These are phyloP conservation scores for Daldinia sp. DNA, from an alignment of 2,329 filamentous ascomycete species.

Conservation along the genomic window DNA sequence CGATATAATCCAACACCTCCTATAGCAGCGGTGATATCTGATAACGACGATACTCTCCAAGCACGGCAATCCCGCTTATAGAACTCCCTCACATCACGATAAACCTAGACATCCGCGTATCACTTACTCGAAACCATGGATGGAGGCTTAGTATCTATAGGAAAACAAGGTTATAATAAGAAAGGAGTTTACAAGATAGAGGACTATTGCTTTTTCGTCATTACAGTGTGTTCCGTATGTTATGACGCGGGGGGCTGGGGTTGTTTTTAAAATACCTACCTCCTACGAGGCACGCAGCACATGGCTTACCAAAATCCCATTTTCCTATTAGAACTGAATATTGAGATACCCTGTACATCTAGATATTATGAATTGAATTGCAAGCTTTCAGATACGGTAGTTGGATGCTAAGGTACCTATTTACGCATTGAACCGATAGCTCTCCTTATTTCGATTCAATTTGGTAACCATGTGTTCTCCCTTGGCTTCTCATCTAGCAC, in stretches of 20 bases:
- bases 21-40: conserved; percentile 22
- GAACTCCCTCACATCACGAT: not conserved
- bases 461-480: not conserved
- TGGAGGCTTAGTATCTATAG: not conserved
- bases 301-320: not conserved
- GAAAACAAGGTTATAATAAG: not conserved
- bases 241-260: not conserved
- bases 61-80: conserved; percentile 27
- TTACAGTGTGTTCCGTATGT: not conserved
- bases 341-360: not conserved
- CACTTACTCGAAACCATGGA: not conserved
- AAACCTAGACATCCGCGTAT: not conserved
- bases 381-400: not conserved
- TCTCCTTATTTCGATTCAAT: not conserved
- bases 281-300: not conserved
- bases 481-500: conserved; percentile 4
- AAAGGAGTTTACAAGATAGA: not conserved
- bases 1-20: conserved; percentile 25
- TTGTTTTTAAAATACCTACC: no score
- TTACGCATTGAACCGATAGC: not conserved
- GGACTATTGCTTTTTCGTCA: not conserved
- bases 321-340: not conserved
- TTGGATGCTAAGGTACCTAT: not conserved
- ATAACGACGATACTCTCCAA: conserved; percentile 35
- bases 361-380: not conserved